Evolutionary conservation across 257 asterid species (phyloP), one percentile per base, ranked within the genome.

Genomic region (Nicotiana otophora): DNA sequence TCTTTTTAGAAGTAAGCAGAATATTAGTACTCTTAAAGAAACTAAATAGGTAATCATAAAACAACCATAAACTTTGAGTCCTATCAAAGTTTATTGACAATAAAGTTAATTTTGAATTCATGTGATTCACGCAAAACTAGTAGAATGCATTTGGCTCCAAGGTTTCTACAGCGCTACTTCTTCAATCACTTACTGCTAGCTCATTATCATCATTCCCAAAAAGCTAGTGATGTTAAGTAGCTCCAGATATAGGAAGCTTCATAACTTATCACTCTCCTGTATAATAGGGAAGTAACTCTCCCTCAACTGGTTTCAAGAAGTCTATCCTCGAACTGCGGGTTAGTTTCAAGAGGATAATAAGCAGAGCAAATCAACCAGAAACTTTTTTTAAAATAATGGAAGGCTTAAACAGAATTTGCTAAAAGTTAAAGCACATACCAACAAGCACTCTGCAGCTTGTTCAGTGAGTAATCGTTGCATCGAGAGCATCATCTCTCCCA

Each of bases 361-460:
- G 63, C 9, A 19, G 4, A n/a, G 19, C 26, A 11, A 39, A 42
- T 42, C 78, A 10, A 23, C 58, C 34, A 20, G 34, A 70, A 42
- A 17, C 20, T 57, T 16, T 16, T 57, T 57, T 20, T 19, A 8
- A 17, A 5, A 57, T 5, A 17, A 57, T 2, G 63, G 20, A 39
- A 42, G 36, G 53, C 48, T 46, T 23, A 72, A 80, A 28, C 20
- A 62, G 63, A 12, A 39, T 80, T 33, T 17, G 55, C 39, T 17
- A 34, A 66, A 31, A 15, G 74, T 61, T 80, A 82, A 62, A 87
- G 80, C 42, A 80, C 95, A 80, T 93, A 96, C 99, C 94, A n/a
- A 86, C 87, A 96, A 91, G 92, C 97, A 90, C 82, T 87, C 93
- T 2, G 89, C 84, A 62, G 92, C 94, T 82, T 91, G 97, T 82